Base-by-base conservation (phyloP, 1,139 yeast species). In the Taphrina deformans region DNA sequence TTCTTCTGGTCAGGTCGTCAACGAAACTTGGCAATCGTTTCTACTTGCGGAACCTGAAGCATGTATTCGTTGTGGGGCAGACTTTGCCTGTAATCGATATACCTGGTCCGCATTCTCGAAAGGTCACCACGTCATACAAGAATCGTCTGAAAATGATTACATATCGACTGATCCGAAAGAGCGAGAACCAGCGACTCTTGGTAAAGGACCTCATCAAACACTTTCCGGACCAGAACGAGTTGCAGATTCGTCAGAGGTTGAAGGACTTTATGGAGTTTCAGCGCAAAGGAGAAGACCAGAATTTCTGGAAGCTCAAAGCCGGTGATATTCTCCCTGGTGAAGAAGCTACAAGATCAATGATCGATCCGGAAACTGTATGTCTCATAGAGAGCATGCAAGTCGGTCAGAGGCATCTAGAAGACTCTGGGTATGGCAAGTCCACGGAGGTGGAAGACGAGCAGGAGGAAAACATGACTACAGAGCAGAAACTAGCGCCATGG, bases 231-330 rank as follows among this genome's bases (percentile, higher is more conserved):
- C 98, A 92, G 75, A 92, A 89, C 73, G 98, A 93, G 73, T 92
- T 93, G 91, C 99, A 95, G 75, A 93, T 91, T 73, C 83, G 99
- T 71, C 98, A 93, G 76, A 81, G 97, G 69, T 81, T 95, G 68
- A 95, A 95, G 64, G 99, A 95, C 76, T 95, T 95, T 71, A 95
- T 95, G 99, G 98, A 92, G 73, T 95, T 89, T 72, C 98, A 92
- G 77, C 82, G 98, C 71, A 85, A 88, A 51, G 99, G 99, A 14
- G 92, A 88, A 31, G 98, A 93, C 73, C 97, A 91, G 73, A 97
- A 98, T 1, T 89, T 80, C 73, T 95, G 99, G 99, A 93, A 91
- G 72, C 82, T 95, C 66, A 90, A 90, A 71, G 83, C 85, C 24
- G 82, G 84, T 21, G 91, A 87, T 65, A 81, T 83, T 2, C 80